Percentiles rank a stretch among this genome's conserved stretches.
Conservation (phyloP, 73 alveolate genomes). For the Blepharisma stoltei region DNA sequence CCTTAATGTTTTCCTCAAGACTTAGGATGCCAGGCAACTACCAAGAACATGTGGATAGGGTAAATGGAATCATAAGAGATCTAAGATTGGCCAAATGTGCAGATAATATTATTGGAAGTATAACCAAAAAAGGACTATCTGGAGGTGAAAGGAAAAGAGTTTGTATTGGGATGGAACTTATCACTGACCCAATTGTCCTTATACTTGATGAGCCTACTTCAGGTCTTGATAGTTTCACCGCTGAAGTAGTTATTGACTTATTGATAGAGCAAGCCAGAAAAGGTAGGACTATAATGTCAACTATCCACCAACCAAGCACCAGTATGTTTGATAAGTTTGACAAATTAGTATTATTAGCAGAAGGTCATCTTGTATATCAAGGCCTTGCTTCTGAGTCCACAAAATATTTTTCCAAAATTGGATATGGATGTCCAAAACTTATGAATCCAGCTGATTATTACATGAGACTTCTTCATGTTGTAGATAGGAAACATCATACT, state of each 20-base stretch:
- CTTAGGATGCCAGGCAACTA: constrained; percentile 31
- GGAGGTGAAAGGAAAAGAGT: constrained; percentile 61
- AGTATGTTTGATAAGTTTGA: constrained; percentile 68
- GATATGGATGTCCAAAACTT: constrained; percentile 31
- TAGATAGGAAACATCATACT: background rate
- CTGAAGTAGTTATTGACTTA: constrained; percentile 30
- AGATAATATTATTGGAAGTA: constrained; percentile 50
- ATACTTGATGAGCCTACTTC: constrained; percentile 60
- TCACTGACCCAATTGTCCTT: constrained; percentile 46
- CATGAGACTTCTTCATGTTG: constrained; percentile 12
- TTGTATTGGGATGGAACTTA: constrained; percentile 49
- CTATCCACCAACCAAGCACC: constrained; percentile 84
- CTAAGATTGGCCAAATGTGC: constrained; percentile 34
- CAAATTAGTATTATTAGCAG: constrained; percentile 52
- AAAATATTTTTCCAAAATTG: constrained; percentile 32
- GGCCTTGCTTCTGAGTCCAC: constrained; percentile 35
- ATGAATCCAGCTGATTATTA: constrained; percentile 47
- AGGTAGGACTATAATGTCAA: constrained; percentile 70
- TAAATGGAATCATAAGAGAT: constrained; percentile 33
- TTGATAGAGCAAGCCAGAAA: background rate
- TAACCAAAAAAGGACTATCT: constrained; percentile 43
- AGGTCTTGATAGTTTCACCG: constrained; percentile 50
- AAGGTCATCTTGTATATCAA: constrained; percentile 50
- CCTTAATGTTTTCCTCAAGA: constrained; percentile 41
- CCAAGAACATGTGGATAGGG: constrained; percentile 32